phyloP scores from a whole-genome alignment of 441 rosid species.

The Erodium trifolium region DNA sequence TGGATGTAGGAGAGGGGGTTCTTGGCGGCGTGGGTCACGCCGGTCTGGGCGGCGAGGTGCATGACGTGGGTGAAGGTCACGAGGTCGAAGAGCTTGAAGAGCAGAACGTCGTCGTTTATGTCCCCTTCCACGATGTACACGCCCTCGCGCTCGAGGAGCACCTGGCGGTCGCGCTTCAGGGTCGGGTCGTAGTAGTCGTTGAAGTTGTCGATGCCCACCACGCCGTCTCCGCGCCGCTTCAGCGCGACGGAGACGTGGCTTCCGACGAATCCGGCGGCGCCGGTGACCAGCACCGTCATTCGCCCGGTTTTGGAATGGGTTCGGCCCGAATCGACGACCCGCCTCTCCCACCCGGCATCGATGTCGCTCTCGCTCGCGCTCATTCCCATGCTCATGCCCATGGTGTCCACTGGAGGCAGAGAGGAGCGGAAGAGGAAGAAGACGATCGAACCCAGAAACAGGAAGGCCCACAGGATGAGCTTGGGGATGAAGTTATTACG shows the following conservation, averaged over 20 bases:
- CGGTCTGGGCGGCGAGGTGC: slow-evolving; percentile 38
- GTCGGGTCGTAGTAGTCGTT: slow-evolving; percentile 30
- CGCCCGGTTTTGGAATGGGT: slow-evolving; percentile 24
- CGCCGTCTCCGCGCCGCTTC: slow-evolving; percentile 31
- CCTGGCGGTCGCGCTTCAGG: slow-evolving; percentile 25
- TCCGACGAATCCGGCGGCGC: slow-evolving; percentile 35
- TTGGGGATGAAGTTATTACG: slow-evolving; percentile 18
- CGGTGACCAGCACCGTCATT: slow-evolving; percentile 27
- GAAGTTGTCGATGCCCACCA: slow-evolving; percentile 36
- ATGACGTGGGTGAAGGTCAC: slow-evolving; percentile 35
- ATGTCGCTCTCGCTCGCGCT: background rate
- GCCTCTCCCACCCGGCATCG: slow-evolving; percentile 20
- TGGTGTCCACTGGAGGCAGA: slow-evolving; percentile 16
- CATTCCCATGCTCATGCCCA: background rate
- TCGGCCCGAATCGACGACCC: slow-evolving; percentile 20
- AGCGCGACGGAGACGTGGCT: slow-evolving; percentile 29
- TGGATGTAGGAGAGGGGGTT: slow-evolving; percentile 30
- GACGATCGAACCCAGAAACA: slow-evolving; percentile 23
- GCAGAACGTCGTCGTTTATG: slow-evolving; percentile 23
- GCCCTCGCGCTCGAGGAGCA: slow-evolving; percentile 20
- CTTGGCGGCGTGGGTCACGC: slow-evolving; percentile 26
- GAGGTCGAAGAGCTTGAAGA: slow-evolving; percentile 23
- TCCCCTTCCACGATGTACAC: slow-evolving; percentile 29
- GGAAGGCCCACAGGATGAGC: slow-evolving; percentile 29
- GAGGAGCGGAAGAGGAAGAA: slow-evolving; percentile 27